These are phyloP conservation scores for Trichoderma asperellum DNA, from an alignment of 2,329 filamentous ascomycete species.

Conservation along the genomic window DNA sequence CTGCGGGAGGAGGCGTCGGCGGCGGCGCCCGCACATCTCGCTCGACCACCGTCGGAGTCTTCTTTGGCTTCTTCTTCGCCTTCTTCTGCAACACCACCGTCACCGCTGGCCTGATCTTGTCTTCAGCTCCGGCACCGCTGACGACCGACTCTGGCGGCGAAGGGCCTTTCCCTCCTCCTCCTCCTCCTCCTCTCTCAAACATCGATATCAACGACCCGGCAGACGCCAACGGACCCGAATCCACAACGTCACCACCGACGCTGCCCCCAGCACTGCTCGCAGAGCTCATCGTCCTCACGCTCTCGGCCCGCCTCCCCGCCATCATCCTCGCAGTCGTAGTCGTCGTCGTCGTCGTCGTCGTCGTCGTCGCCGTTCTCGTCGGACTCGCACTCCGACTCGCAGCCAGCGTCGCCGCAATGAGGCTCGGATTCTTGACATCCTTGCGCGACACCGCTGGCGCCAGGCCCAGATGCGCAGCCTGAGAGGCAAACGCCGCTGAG, in stretches of 20 bases:
- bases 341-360: constrained; percentile 55
- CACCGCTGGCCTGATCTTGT: neutral
- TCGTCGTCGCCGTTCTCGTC: constrained; percentile 52
- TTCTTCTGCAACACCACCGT: neutral
- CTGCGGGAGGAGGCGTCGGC: constrained; percentile 6
- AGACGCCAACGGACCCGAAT: constrained; percentile 63
- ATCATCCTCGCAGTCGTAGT: neutral
- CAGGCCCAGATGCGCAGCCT: constrained; percentile 29
- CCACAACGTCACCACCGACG: constrained; percentile 36
- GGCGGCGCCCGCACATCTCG: constrained; percentile 15
- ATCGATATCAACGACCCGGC: constrained; percentile 68
- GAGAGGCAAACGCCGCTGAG: constrained; percentile 24
- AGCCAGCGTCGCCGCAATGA: constrained; percentile 60
- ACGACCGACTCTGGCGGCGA: constrained; percentile 24
- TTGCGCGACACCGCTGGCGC: constrained; percentile 28
- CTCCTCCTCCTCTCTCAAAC: constrained; percentile 60
- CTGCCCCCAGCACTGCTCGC: constrained; percentile 34
- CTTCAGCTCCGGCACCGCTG: constrained; percentile 6
- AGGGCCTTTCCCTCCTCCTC: constrained; percentile 39
- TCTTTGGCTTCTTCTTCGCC: neutral
- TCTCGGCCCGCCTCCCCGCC: constrained; percentile 39
- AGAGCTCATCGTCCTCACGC: constrained; percentile 39
- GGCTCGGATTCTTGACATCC: constrained; percentile 59
- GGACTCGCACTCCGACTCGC: constrained; percentile 54
- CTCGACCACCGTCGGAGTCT: neutral